Evolutionary conservation across 495 filamentous ascomycete genomes (phyloP).

Genomic region (Penicillium verhagenii): DNA sequence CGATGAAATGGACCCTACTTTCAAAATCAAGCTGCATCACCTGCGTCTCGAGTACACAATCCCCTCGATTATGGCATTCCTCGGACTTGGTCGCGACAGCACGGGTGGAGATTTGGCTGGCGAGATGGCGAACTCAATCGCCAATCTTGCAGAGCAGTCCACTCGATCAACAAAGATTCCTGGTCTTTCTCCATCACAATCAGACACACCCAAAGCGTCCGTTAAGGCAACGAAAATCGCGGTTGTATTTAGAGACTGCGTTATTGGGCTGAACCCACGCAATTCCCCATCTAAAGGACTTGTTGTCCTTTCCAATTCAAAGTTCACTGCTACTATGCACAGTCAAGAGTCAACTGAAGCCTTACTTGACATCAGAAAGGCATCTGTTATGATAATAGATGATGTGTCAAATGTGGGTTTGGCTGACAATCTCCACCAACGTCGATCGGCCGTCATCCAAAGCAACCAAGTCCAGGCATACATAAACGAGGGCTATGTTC

Average conservation of each 20-base stretch:
- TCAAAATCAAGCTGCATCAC: constrained; percentile 83
- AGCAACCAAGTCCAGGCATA: constrained; percentile 64
- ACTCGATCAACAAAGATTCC: constrained; percentile 15
- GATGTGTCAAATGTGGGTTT: constrained; percentile 57
- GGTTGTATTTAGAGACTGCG: constrained; percentile 71
- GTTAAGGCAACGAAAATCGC: constrained; percentile 66
- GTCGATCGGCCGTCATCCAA: constrained; percentile 46
- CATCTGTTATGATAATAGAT: constrained; percentile 80
- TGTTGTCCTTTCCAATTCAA: constrained; percentile 74
- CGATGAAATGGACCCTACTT: constrained; percentile 87
- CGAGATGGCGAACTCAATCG: constrained; percentile 77
- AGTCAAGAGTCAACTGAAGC: constrained; percentile 59
- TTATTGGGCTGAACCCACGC: constrained; percentile 83
- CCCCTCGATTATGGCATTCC: constrained; percentile 72
- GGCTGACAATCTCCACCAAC: constrained; percentile 43
- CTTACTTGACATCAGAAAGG: constrained; percentile 68
- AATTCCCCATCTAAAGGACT: constrained; percentile 69
- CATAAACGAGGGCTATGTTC: constrained; percentile 72
- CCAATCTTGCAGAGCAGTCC: constrained; percentile 62
- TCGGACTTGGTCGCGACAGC: constrained; percentile 63
- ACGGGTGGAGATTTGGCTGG: constrained; percentile 72
- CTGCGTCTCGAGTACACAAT: constrained; percentile 82
- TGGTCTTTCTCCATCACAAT: constrained; percentile 16
- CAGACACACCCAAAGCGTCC: constrained; percentile 14
- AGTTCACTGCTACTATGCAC: constrained; percentile 60